Evolutionary conservation across 345 rosid genomes (phyloP), one percentile per base, ranked within the genome.

Genomic region (Aquilaria malaccensis): DNA sequence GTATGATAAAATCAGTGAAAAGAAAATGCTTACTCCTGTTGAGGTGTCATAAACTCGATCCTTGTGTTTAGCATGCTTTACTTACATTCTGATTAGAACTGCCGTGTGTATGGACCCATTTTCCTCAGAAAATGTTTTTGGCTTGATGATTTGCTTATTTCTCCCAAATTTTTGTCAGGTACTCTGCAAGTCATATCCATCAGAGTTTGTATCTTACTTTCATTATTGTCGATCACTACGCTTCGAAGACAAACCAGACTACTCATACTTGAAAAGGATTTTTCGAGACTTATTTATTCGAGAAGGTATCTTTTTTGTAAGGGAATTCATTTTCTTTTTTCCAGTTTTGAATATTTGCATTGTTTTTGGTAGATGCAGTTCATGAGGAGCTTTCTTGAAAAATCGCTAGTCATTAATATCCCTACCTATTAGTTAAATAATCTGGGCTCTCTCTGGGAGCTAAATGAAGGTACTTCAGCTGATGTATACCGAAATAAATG

Each of bases 261-360:
- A 81, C 69, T 80, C 89, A 32, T 86, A 86, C 63, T 72, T 86
- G 68, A 86, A 86, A 60, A 75, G 83, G 62, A 77, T 86, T 22
- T 83, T 86, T 67, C 83, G 93, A 14, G 93, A 86, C 65, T 80
- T 86, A 60, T 86, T 83, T 66, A 83, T 86, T 65, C 89, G 93
- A 58, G 89, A 86, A 81, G 93, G 93, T 83, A 66, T 15, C 54
- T 30, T 37, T 9, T 37, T 37, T 37, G 7, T 3, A 37, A 9
- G 7, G 5, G 5, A 4, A 37, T 4, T 37, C 7, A 37, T 37
- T 37, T 9, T 37, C 43, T 37, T 37, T 9, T 37, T 37, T 37
- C 22, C 22, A 37, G 43, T 37, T 37, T 37, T 37, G 43, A 22
- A 22, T 22, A 22, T 22, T 22, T 22, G 22, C 22, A 22, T 22